phyloP scores from a whole-genome alignment of 306 rosid species.

The Vigna mungo region DNA sequence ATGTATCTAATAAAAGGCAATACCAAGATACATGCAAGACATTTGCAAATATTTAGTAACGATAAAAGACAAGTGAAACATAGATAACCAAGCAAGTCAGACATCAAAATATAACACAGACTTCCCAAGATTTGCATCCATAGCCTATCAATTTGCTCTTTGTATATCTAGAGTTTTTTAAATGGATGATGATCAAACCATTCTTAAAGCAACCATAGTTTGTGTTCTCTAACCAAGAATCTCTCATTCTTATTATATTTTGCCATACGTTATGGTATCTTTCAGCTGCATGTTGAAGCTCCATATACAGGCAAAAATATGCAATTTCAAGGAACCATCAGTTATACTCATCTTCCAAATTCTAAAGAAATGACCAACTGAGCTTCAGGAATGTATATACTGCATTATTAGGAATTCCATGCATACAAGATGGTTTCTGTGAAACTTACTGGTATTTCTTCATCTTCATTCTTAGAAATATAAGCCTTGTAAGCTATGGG shows the following conservation, averaged over 20 bases:
- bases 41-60: conserved; percentile 4
- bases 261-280: conserved; percentile 11
- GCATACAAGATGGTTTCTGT: conserved; percentile 10
- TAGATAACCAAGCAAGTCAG: conserved; percentile 5
- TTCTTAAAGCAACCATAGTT: neutral
- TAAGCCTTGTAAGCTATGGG: conserved; percentile 68
- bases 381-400: neutral
- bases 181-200: conserved; percentile 9
- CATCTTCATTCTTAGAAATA: conserved; percentile 55
- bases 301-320: conserved; percentile 13
- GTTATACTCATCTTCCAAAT: conserved; percentile 10
- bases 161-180: conserved; percentile 19
- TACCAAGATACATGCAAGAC: conserved; percentile 13
- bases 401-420: conserved; percentile 11
- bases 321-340: conserved; percentile 4
- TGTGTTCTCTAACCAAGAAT: conserved; percentile 30
- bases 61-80: conserved; percentile 14
- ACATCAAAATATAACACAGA: conserved; percentile 7
- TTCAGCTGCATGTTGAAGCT: conserved; percentile 5
- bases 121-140: conserved; percentile 2
- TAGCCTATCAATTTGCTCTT: neutral
- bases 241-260: conserved; percentile 1
- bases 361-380: neutral
- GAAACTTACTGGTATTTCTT: conserved; percentile 83
- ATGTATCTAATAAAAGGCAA: neutral